Evolutionary conservation across 371 early-diverging fungal genomes (phyloP).

Genomic region (Haplosporangium sp.): DNA sequence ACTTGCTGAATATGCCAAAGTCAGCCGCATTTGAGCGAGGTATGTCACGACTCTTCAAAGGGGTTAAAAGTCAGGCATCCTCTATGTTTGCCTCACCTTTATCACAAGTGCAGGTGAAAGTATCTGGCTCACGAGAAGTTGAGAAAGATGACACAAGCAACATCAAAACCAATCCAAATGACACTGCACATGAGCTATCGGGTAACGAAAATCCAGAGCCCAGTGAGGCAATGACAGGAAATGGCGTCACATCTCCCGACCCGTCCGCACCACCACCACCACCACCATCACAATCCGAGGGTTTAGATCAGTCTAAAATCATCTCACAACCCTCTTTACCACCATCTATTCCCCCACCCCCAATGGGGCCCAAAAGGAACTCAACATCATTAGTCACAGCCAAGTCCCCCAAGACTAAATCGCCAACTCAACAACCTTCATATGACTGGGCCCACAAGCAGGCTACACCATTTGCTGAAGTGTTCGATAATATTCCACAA

Average conservation of each 20-base stretch:
- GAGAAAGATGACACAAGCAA: background rate
- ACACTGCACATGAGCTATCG: background rate
- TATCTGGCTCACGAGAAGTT: background rate
- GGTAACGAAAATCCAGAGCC: background rate
- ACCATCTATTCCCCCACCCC: background rate
- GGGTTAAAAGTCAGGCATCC: conserved; percentile 48
- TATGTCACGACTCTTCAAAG: conserved; percentile 47
- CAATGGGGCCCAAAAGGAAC: background rate
- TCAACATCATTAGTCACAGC: background rate
- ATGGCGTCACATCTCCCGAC: background rate
- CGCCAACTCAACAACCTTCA: background rate
- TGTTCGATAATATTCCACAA: background rate
- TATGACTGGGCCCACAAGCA: conserved; percentile 20
- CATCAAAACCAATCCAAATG: background rate
- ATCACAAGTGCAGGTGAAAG: conserved; percentile 1
- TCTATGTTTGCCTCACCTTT: conserved; percentile 40
- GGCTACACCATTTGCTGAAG: background rate
- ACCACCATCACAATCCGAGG: background rate
- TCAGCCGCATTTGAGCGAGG: conserved; percentile 55
- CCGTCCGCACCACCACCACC: background rate
- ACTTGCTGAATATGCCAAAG: conserved; percentile 52
- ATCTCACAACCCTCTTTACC: background rate
- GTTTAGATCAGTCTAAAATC: background rate
- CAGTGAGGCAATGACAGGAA: background rate
- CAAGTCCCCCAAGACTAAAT: background rate